A percentile compares a stretch with the other conserved stretches of the same genome.
phyloP scores from a whole-genome alignment of 2,329 filamentous ascomycete species.

The Penicillium sp. region DNA sequence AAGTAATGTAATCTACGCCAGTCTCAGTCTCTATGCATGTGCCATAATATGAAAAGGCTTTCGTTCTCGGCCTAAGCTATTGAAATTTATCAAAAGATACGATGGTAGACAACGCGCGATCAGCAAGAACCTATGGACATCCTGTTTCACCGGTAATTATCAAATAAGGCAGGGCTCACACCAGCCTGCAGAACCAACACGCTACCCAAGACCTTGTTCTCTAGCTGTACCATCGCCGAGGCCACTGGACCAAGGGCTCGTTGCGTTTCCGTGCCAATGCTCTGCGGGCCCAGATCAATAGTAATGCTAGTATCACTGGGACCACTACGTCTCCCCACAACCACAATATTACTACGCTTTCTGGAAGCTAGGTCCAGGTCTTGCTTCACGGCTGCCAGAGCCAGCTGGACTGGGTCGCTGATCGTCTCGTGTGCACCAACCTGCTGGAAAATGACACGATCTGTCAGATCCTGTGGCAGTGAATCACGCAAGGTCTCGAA shows the following conservation, averaged over 20 bases:
- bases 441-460: constrained; percentile 59
- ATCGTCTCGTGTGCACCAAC: constrained; percentile 42
- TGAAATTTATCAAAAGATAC: not conserved
- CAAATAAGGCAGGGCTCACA: constrained; percentile 7
- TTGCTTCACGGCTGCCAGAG: constrained; percentile 56
- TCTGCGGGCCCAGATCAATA: constrained; percentile 36
- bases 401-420: constrained; percentile 43
- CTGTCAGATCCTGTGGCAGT: constrained; percentile 52
- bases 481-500: constrained; percentile 60
- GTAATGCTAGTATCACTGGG: constrained; percentile 10
- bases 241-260: constrained; percentile 37
- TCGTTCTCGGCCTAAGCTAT: not conserved
- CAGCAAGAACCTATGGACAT: not conserved
- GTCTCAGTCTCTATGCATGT: not conserved
- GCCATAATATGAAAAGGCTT: not conserved
- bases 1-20: not conserved
- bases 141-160: not conserved
- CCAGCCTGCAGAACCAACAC: constrained; percentile 69
- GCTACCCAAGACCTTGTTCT: constrained; percentile 63
- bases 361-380: constrained; percentile 62
- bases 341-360: constrained; percentile 71
- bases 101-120: no score
- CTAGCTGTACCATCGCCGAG: constrained; percentile 54
- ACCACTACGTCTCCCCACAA: constrained; percentile 59
- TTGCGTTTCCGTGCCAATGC: constrained; percentile 33